A percentile compares a stretch with the other conserved stretches of the same genome.
phyloP scores from a whole-genome alignment of 352 stramenopile genomes.

The Globisporangium uncinulatum region DNA sequence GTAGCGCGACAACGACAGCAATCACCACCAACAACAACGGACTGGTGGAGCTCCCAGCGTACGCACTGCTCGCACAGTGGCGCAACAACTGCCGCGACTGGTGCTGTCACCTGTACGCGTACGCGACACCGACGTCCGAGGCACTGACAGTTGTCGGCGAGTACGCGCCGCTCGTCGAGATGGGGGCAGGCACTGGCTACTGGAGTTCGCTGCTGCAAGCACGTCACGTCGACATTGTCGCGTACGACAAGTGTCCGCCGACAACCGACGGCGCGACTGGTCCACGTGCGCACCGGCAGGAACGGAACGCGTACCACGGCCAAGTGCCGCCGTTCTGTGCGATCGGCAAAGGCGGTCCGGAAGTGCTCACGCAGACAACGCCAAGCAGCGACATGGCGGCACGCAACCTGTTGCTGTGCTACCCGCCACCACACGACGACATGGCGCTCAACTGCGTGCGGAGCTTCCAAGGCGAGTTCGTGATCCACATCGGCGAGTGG shows the following conservation, averaged over 20 bases:
- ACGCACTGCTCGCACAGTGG: conserved; percentile 62
- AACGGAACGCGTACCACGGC: conserved; percentile 55
- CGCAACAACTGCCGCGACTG: conserved; percentile 75
- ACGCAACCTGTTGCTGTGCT: conserved; percentile 65
- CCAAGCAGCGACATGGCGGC: conserved; percentile 16
- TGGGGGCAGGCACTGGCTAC: conserved; percentile 88
- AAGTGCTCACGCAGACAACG: conserved; percentile 36
- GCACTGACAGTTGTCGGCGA: conserved; percentile 44
- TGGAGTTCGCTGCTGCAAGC: conserved; percentile 77
- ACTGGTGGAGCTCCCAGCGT: conserved; percentile 50
- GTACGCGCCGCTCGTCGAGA: conserved; percentile 75
- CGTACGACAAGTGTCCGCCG: conserved; percentile 56
- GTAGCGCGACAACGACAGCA: conserved; percentile 3
- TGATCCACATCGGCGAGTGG: conserved; percentile 77
- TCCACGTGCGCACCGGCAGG: conserved; percentile 13
- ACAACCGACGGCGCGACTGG: conserved; percentile 8
- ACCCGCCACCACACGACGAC: conserved; percentile 51
- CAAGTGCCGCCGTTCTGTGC: conserved; percentile 60
- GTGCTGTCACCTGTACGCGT: conserved; percentile 70
- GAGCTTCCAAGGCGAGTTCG: conserved; percentile 53
- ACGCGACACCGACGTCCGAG: conserved; percentile 54
- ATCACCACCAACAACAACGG: conserved; percentile 11
- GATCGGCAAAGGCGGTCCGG: conserved; percentile 45
- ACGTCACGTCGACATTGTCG: conserved; percentile 66
- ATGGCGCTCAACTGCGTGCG: conserved; percentile 57